Evolutionary conservation across 805 yeast genomes (phyloP), one percentile per base, ranked within the genome.

Genomic region (Nakazawaea ernobii): DNA sequence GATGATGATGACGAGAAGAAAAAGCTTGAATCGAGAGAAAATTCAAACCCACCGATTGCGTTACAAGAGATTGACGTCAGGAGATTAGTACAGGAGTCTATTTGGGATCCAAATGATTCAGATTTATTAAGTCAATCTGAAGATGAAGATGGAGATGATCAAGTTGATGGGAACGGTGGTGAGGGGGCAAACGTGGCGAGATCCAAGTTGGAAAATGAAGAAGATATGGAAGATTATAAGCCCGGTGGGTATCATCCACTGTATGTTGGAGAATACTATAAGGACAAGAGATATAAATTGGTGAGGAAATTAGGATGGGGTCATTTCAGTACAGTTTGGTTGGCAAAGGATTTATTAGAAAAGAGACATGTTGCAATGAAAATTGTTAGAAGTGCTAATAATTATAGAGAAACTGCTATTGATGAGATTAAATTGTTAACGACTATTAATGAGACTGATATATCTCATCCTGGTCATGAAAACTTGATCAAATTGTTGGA

Each of bases 231-330:
- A 49, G 99, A 94, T 66, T 94, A 94, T 65, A 80, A 80, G 49
- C 80, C 82, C 8, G 98, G 98, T 24, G 99, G 99, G 0, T 94
- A 94, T 63, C 99, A 94, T 60, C 97, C 99, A 0, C 94, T 95
- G 10, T 80, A 67, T 53, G 80, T 89, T 43, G 98, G 98, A 6
- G 99, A 95, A 62, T 66, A 67, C 20, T 92, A 84, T 65, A 86
- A 88, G 56, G 72, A 85, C 48, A 58, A 55, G 8, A 78, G 86
- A 50, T 94, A 94, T 62, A 73, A 82, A 1, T 66, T 94, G 42
- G 91, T 87, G 29, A 78, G 98, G 51, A 94, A 94, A 61, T 71
- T 94, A 4, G 99, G 99, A 0, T 94, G 99, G 99, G 99, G 99
- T 32, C 97, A 94, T 66, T 94, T 94, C 61, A 84, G 95, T 27